Evolutionary conservation across 2,329 filamentous ascomycete genomes (phyloP).

Genomic region (Penicillium sp.): DNA sequence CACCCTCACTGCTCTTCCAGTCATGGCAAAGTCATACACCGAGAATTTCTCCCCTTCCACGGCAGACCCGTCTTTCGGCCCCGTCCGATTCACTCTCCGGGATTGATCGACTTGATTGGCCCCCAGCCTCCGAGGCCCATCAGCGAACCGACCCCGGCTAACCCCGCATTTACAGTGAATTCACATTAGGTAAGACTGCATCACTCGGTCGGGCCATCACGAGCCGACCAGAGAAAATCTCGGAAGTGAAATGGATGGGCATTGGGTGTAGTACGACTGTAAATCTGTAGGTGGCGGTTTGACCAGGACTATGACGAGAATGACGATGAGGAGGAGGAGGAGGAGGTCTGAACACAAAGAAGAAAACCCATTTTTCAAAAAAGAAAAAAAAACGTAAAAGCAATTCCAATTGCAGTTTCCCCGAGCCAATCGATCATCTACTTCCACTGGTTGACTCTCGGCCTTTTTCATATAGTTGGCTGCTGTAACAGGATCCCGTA

Average conservation of each 20-base stretch:
- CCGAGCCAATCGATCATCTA: neutral
- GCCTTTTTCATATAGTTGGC: neutral
- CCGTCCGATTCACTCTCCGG: constrained; percentile 14
- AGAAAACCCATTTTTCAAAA: too few species aligned
- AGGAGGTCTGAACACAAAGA: neutral
- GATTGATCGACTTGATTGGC: constrained; percentile 17
- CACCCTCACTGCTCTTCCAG: neutral
- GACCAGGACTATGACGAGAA: neutral
- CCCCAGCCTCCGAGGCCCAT: constrained; percentile 21
- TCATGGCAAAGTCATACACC: constrained; percentile 24
- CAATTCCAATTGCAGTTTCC: neutral
- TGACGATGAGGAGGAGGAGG: neutral
- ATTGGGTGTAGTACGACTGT: neutral
- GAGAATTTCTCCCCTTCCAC: constrained; percentile 13
- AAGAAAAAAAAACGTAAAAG: neutral
- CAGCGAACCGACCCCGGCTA: constrained; percentile 28
- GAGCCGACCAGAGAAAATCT: constrained; percentile 1
- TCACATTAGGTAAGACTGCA: constrained; percentile 25
- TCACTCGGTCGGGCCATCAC: constrained; percentile 9
- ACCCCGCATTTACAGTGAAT: constrained; percentile 28
- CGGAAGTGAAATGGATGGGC: neutral
- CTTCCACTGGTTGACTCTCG: neutral
- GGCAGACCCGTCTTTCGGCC: constrained; percentile 21
- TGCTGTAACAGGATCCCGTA: neutral
- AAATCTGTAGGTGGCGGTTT: neutral